A percentile compares a stretch with the other conserved stretches of the same genome.
phyloP scores from a whole-genome alignment of 2,329 filamentous ascomycete genomes.

The Macrophomina tecta region DNA sequence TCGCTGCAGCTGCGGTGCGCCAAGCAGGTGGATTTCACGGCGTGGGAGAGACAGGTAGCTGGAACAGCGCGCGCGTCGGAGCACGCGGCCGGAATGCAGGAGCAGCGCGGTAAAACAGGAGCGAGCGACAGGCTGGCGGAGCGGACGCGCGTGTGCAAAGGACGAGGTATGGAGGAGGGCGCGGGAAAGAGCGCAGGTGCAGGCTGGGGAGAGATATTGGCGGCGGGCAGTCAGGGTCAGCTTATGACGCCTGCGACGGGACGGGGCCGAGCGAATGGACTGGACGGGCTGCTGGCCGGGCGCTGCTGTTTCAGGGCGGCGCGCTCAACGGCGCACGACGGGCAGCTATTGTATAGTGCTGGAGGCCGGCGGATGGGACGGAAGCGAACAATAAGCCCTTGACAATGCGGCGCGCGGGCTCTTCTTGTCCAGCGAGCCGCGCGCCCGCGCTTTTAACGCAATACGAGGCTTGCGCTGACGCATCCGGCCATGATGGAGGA shows the following conservation, averaged over 20 bases:
- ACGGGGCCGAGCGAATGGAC: background rate
- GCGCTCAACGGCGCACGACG: conserved; percentile 13
- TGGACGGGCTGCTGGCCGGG: conserved; percentile 15
- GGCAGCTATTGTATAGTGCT: background rate
- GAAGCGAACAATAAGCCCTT: conserved; percentile 16
- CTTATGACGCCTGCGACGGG: conserved; percentile 17
- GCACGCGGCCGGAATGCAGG: conserved; percentile 2
- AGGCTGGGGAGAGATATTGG: background rate
- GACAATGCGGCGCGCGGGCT: conserved; percentile 12
- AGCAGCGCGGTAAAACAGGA: background rate
- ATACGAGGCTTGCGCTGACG: conserved; percentile 26
- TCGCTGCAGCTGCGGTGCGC: conserved; percentile 14
- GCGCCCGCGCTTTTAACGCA: conserved; percentile 9
- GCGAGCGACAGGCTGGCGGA: conserved; percentile 11
- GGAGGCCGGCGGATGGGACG: conserved; percentile 11
- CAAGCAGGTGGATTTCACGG: conserved; percentile 11
- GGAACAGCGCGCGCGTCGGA: conserved; percentile 15
- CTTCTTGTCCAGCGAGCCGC: conserved; percentile 8
- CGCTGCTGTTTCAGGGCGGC: conserved; percentile 19
- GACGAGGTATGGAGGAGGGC: conserved; percentile 11
- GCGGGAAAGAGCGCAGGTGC: conserved; percentile 1
- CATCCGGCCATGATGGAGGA: conserved; percentile 27
- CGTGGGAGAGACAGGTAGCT: background rate
- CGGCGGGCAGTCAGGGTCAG: conserved; percentile 18
- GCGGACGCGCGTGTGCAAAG: background rate